phyloP scores from a whole-genome alignment of 2,329 filamentous ascomycete genomes.

The Cladosporium cucumerinum region DNA sequence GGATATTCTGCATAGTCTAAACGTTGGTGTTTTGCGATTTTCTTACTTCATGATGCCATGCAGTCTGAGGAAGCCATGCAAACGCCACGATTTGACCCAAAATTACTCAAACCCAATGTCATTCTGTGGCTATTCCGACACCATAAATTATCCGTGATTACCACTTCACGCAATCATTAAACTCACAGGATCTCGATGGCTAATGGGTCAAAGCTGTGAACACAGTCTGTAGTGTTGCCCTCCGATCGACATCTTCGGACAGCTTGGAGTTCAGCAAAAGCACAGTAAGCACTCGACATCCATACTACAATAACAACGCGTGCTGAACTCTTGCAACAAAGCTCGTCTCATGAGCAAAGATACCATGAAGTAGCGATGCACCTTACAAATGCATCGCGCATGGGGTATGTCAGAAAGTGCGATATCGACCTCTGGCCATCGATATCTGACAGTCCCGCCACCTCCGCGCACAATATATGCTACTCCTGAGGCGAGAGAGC shows the following conservation, averaged over 20 bases:
- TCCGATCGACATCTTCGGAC: neutral
- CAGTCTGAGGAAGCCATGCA: neutral
- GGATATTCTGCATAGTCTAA: neutral
- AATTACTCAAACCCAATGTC: no score
- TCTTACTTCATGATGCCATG: neutral
- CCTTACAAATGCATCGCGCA: neutral
- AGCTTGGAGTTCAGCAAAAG: neutral
- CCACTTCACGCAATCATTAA: neutral
- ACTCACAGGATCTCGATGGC: neutral
- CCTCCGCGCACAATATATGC: neutral
- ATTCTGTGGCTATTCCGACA: neutral
- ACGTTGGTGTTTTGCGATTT: neutral
- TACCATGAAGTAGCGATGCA: neutral
- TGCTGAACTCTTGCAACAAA: neutral
- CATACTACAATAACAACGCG: neutral
- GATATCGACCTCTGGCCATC: neutral
- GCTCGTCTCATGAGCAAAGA: neutral
- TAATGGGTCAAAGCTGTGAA: neutral
- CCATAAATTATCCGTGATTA: neutral
- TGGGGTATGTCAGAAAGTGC: neutral
- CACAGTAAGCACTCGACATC: neutral
- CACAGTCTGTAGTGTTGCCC: neutral
- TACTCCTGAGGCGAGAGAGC: neutral
- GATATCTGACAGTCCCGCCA: neutral
- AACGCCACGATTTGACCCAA: neutral